Percentiles rank a stretch among this genome's conserved stretches.
phyloP scores from a whole-genome alignment of 306 rosid species.

The Mimosa pudica region DNA sequence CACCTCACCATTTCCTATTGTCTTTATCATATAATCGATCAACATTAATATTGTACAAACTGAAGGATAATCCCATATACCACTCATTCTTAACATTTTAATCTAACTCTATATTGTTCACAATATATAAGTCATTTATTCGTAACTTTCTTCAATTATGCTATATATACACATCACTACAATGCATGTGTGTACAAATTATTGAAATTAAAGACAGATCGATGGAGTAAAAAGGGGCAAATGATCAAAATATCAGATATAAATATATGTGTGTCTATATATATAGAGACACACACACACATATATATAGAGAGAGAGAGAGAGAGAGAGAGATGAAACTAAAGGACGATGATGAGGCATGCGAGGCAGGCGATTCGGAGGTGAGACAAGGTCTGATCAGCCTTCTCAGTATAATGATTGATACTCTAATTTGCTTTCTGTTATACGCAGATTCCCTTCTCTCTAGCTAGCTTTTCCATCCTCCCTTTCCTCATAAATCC shows the following conservation, averaged over 20 bases:
- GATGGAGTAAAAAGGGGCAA: neutral
- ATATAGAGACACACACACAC: too few relatives aligned
- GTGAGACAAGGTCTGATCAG: neutral
- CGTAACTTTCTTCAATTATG: neutral
- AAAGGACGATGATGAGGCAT: neutral
- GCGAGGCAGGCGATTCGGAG: neutral
- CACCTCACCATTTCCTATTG: neutral
- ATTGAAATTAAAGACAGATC: too few relatives aligned
- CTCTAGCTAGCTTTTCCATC: neutral
- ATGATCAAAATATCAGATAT: too few relatives aligned
- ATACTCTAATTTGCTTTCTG: neutral
- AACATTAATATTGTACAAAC: neutral
- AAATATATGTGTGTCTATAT: too few relatives aligned
- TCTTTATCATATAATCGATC: neutral
- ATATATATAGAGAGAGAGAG: too few relatives aligned
- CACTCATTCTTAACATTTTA: too few relatives aligned
- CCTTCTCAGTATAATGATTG: neutral
- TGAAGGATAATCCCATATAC: neutral
- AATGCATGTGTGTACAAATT: too few relatives aligned
- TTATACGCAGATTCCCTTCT: neutral
- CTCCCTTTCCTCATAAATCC: neutral
- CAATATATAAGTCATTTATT: too few relatives aligned
- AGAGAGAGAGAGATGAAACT: neutral
- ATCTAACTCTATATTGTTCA: too few relatives aligned
- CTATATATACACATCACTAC: neutral